Evolutionary conservation across 2,329 filamentous ascomycete genomes (phyloP).

Genomic region (Epichloe scottii): DNA sequence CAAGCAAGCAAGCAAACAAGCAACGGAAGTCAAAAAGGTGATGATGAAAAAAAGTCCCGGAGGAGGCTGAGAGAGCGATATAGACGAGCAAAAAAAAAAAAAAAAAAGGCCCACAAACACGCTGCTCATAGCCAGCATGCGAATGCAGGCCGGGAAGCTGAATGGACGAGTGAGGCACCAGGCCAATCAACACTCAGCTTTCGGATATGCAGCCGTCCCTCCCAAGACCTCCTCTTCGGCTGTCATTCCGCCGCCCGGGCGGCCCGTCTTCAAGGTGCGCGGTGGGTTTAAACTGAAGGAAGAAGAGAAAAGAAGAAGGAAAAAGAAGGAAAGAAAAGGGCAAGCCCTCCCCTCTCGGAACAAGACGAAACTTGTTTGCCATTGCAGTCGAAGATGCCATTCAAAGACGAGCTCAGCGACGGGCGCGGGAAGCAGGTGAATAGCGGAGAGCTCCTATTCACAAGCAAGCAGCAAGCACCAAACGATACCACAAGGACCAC

Average conservation of each 20-base stretch:
- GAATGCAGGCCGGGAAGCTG: neutral
- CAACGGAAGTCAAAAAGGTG: neutral
- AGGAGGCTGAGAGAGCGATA: slow-evolving; percentile 2
- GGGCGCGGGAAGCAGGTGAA: neutral
- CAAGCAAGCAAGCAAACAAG: neutral
- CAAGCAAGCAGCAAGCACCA: no score
- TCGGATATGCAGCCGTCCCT: slow-evolving; percentile 5
- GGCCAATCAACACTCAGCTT: neutral
- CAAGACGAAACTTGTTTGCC: neutral
- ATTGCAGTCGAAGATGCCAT: neutral
- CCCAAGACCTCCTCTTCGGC: slow-evolving; percentile 1
- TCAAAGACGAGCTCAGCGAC: neutral
- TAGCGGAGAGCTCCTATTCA: slow-evolving; percentile 1
- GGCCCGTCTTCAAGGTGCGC: slow-evolving; percentile 5
- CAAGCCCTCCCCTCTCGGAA: no score
- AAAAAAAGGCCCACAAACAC: no score
- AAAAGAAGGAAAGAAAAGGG: no score
- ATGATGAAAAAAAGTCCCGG: neutral
- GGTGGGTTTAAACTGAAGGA: neutral
- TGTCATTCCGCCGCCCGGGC: slow-evolving; percentile 4
- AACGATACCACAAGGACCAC: neutral
- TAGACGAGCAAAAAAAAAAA: neutral
- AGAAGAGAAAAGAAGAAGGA: no score
- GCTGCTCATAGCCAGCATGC: neutral
- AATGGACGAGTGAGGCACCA: neutral